Evolutionary conservation across 139 green algal genomes (phyloP), one percentile per base, ranked within the genome.

Genomic region (Mesotaenium endlicherianum): DNA sequence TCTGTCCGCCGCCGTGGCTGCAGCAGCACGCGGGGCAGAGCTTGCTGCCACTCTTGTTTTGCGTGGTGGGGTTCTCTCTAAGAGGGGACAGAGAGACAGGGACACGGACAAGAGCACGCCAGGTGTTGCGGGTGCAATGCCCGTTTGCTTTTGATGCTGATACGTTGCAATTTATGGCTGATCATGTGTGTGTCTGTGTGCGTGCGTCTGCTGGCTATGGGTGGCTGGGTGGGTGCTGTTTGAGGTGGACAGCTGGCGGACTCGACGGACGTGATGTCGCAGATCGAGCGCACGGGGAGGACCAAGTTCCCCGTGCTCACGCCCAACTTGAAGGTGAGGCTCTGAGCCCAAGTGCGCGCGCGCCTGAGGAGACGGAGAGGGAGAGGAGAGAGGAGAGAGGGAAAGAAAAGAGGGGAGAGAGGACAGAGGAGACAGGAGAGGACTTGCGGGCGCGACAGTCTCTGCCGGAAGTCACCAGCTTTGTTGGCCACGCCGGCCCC

Each of bases 171-270:
- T n/a, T n/a, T n/a, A n/a, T n/a, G n/a, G n/a, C n/a, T n/a, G n/a
- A n/a, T n/a, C n/a, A n/a, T n/a, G n/a, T n/a, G n/a, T n/a, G n/a
- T n/a, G n/a, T n/a, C n/a, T n/a, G n/a, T n/a, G n/a, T n/a, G n/a
- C n/a, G n/a, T n/a, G n/a, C n/a, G n/a, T n/a, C n/a, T n/a, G n/a
- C n/a, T n/a, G n/a, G n/a, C n/a, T n/a, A n/a, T n/a, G n/a, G n/a
- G n/a, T n/a, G n/a, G n/a, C n/a, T n/a, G n/a, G n/a, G n/a, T n/a
- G n/a, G n/a, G n/a, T n/a, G n/a, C n/a, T n/a, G n/a, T n/a, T n/a
- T n/a, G n/a, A n/a, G n/a, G n/a, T n/a, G n/a, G n/a, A n/a, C 94
- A 98, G 88, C 86, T 98, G 57, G 93, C 93, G 2, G 95, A 98
- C 82, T 89, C 84, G 3, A 82, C 80, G 0, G 90, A 96, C 1